phyloP scores from a whole-genome alignment of 345 rosid genomes.

The Lumnitzera racemosa region DNA sequence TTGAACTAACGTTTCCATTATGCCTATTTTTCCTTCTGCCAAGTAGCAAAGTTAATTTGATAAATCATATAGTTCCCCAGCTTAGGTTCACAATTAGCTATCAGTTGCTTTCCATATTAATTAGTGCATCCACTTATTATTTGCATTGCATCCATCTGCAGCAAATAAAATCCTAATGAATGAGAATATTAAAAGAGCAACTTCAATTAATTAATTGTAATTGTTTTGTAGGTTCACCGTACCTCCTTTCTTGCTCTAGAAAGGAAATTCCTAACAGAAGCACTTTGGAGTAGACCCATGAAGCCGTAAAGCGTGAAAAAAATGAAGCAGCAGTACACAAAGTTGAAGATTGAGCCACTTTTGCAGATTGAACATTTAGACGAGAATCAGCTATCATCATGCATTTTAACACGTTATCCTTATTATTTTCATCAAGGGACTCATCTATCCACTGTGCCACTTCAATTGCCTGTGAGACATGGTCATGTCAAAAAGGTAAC shows the following conservation, averaged over 20 bases:
- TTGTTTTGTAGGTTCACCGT: slow-evolving; percentile 11
- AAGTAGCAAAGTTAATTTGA: too few species aligned
- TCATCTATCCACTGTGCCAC: slow-evolving; percentile 87
- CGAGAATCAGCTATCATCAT: slow-evolving; percentile 54
- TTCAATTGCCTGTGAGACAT: slow-evolving; percentile 69
- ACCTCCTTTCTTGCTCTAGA: slow-evolving; percentile 80
- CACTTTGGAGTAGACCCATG: slow-evolving; percentile 87
- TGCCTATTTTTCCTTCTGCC: too few species aligned
- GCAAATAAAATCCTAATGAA: too few species aligned
- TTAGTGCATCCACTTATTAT: too few species aligned
- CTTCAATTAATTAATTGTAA: too few species aligned
- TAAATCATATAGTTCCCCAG: too few species aligned
- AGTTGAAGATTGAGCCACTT: slow-evolving; percentile 20
- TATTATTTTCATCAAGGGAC: slow-evolving; percentile 59
- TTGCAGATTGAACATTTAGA: slow-evolving; percentile 22
- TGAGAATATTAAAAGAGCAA: too few species aligned
- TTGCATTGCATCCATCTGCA: too few species aligned
- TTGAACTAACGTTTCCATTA: too few species aligned
- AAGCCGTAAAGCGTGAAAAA: slow-evolving; percentile 48
- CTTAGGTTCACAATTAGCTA: too few species aligned
- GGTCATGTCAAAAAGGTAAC: slow-evolving; percentile 9
- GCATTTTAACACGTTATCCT: slow-evolving; percentile 46
- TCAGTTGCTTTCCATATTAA: too few species aligned
- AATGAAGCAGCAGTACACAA: slow-evolving; percentile 20
- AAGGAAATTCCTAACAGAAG: slow-evolving; percentile 72